Evolutionary conservation across 257 asterid species (phyloP).

Genomic region (Lycium barbarum): DNA sequence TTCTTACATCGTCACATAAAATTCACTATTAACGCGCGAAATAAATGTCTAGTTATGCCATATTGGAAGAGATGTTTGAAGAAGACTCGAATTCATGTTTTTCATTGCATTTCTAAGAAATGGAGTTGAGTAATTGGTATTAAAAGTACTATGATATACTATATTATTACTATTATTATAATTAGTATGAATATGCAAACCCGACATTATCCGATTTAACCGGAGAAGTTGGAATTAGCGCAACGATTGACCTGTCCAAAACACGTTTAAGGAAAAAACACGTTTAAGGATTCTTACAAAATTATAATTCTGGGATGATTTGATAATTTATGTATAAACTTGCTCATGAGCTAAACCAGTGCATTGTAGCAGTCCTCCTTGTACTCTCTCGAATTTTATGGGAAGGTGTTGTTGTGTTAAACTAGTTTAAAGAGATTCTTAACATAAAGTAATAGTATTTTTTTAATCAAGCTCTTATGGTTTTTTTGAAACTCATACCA

Average conservation of each 20-base stretch:
- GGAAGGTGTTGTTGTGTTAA: too few species aligned
- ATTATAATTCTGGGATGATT: not conserved
- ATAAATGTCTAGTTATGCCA: too few species aligned
- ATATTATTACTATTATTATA: not conserved
- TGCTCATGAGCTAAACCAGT: not conserved
- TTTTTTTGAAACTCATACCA: too few species aligned
- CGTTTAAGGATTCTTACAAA: slow-evolving; percentile 11
- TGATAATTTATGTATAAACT: not conserved
- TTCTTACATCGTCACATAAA: not conserved
- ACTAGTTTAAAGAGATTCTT: too few species aligned
- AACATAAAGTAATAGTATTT: too few species aligned
- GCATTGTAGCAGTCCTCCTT: too few species aligned
- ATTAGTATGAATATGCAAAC: slow-evolving; percentile 27
- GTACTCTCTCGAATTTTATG: too few species aligned
- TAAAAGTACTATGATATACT: not conserved
- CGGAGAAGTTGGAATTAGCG: slow-evolving; percentile 33
- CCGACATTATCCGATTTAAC: slow-evolving; percentile 43
- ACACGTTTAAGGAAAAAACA: slow-evolving; percentile 28
- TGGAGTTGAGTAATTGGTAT: not conserved
- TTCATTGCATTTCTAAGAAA: not conserved
- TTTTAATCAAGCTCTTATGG: too few species aligned
- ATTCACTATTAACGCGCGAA: not conserved
- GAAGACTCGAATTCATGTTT: not conserved
- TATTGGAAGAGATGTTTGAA: not conserved
- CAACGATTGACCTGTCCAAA: slow-evolving; percentile 43